phyloP scores from a whole-genome alignment of 495 filamentous ascomycete genomes.

The Annulohypoxylon stygium region DNA sequence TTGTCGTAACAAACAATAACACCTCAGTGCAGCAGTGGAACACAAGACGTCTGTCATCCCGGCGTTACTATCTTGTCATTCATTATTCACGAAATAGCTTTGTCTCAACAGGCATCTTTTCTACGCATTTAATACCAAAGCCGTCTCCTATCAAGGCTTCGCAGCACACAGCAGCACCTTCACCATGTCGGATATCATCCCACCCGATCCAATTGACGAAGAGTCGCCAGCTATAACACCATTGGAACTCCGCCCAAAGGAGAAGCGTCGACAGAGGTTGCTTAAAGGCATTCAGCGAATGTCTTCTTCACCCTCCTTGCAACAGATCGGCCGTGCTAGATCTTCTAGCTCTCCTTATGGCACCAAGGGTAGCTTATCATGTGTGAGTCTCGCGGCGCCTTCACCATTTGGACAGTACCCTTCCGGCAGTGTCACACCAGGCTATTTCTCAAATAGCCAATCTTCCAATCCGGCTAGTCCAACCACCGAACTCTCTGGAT shows the following conservation, averaged over 20 bases:
- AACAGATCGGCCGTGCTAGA: constrained; percentile 72
- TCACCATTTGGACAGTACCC: constrained; percentile 61
- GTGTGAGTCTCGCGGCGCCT: constrained; percentile 80
- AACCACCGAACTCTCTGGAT: constrained; percentile 53
- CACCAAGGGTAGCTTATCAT: constrained; percentile 73
- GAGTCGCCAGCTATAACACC: constrained; percentile 33
- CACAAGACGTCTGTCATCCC: constrained; percentile 2
- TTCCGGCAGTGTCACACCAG: constrained; percentile 60
- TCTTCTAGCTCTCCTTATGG: constrained; percentile 75
- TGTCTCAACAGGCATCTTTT: neutral
- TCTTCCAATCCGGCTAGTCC: constrained; percentile 69
- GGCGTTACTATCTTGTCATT: constrained; percentile 24
- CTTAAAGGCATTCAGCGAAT: constrained; percentile 87
- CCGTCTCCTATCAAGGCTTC: constrained; percentile 14
- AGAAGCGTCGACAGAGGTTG: constrained; percentile 79
- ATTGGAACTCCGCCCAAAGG: constrained; percentile 69
- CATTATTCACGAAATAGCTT: constrained; percentile 11
- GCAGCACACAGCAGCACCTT: constrained; percentile 1
- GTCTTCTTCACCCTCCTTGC: constrained; percentile 84
- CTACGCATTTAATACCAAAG: neutral
- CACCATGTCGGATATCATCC: constrained; percentile 33
- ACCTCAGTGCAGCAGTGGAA: constrained; percentile 6
- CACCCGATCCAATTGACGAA: constrained; percentile 41
- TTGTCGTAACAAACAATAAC: constrained; percentile 29
- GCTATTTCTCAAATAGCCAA: constrained; percentile 73